These are phyloP conservation scores for Scheffersomyces segobiensis DNA, from an alignment of 1,139 yeast species.

Conservation along the genomic window DNA sequence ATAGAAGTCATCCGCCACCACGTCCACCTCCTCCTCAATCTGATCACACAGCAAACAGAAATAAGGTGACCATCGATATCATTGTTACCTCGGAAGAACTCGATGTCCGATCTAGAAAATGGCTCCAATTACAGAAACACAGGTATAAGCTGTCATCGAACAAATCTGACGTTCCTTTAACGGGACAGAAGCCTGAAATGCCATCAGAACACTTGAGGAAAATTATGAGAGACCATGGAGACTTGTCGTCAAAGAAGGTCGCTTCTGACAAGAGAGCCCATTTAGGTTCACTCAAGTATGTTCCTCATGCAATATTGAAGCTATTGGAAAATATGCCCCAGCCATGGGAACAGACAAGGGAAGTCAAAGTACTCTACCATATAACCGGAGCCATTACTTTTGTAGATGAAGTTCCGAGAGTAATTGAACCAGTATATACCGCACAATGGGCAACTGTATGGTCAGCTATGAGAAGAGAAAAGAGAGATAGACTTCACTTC, in stretches of 20 bases:
- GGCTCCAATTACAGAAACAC: constrained; percentile 67
- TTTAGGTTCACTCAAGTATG: constrained; percentile 85
- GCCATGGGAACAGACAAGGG: constrained; percentile 92
- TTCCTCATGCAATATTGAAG: constrained; percentile 94
- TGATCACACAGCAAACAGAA: constrained; percentile 9
- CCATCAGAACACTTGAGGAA: constrained; percentile 94
- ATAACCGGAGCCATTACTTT: constrained; percentile 93
- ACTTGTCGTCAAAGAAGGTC: constrained; percentile 74
- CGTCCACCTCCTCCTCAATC: constrained; percentile 24
- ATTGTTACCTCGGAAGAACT: constrained; percentile 19
- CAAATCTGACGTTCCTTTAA: constrained; percentile 41
- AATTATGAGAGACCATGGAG: constrained; percentile 82
- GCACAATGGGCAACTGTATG: constrained; percentile 98
- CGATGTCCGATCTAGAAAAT: constrained; percentile 51
- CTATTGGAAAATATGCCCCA: constrained; percentile 96
- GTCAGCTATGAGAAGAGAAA: constrained; percentile 91
- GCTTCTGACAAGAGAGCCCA: constrained; percentile 89
- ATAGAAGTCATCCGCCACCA: constrained; percentile 19
- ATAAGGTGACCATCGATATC: no score
- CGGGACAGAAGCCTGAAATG: constrained; percentile 74
- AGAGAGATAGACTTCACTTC: constrained; percentile 85
- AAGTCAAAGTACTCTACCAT: constrained; percentile 87
- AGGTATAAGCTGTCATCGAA: constrained; percentile 34
- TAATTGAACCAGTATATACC: constrained; percentile 83
- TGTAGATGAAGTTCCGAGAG: constrained; percentile 90